Evolutionary conservation across 2,329 filamentous ascomycete species (phyloP).

Genomic region (Diplodia mutila): DNA sequence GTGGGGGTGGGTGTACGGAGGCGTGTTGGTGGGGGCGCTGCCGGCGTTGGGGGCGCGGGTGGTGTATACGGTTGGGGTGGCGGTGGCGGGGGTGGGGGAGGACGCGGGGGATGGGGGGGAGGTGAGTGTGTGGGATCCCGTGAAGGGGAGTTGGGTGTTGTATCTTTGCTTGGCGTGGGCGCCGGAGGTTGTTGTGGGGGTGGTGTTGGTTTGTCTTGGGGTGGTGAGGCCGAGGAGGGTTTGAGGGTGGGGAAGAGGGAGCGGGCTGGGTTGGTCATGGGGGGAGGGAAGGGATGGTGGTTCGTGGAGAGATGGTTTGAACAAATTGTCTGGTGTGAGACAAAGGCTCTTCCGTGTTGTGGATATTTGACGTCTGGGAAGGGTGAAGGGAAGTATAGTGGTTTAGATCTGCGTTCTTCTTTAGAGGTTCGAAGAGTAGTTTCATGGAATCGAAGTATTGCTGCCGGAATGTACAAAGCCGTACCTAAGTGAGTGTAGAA

Average conservation of each 20-base stretch:
- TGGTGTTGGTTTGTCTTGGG: not conserved
- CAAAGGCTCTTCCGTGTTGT: no score
- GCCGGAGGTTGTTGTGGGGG: not conserved
- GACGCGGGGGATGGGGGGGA: not conserved
- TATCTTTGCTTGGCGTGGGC: conserved; percentile 2
- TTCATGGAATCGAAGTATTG: no score
- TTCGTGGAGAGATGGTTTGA: no score
- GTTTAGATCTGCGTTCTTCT: no score
- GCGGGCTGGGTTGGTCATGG: not conserved
- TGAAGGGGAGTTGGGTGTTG: conserved; percentile 1
- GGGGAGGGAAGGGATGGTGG: not conserved
- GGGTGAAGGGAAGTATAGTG: no score
- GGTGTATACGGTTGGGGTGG: conserved; percentile 2
- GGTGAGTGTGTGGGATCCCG: not conserved
- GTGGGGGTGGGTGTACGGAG: not conserved
- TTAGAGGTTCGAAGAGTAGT: no score
- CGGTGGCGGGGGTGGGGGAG: not conserved
- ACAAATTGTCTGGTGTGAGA: no score
- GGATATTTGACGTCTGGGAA: no score
- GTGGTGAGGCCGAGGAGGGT: not conserved
- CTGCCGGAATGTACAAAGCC: no score
- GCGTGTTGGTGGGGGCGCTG: not conserved
- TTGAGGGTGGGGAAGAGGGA: not conserved
- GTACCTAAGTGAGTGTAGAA: no score
- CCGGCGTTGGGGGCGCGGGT: not conserved